Evolutionary conservation across 192 early-diverging fungal species (phyloP).

Genomic region (Piromyces finnis): DNA sequence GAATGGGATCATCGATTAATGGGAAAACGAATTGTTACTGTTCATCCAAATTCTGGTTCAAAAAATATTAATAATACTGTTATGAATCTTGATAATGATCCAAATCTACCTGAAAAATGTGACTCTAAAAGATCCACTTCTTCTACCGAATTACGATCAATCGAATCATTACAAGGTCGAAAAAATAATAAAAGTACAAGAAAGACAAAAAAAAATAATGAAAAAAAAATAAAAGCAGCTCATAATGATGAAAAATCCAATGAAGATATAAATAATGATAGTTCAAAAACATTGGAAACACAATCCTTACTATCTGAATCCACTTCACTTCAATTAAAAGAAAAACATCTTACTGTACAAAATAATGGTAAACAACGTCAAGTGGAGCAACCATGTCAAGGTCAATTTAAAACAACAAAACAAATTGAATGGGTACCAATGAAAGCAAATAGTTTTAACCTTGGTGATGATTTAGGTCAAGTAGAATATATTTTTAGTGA

Average conservation of each 20-base stretch:
- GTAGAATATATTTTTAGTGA: conserved; percentile 6
- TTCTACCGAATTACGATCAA: neutral
- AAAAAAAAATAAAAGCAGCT: too few species aligned
- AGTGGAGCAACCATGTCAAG: neutral
- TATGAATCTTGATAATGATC: neutral
- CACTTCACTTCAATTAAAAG: too few species aligned
- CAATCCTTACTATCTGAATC: too few species aligned
- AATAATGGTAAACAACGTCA: neutral
- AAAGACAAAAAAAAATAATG: too few species aligned
- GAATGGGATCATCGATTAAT: conserved; percentile 41
- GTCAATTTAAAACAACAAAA: neutral
- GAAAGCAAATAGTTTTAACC: neutral
- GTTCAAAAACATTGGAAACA: too few species aligned
- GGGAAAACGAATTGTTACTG: neutral
- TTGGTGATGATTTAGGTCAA: neutral
- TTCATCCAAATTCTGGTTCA: neutral
- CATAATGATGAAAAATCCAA: too few species aligned
- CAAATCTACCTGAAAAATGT: neutral
- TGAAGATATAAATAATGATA: too few species aligned
- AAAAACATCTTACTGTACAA: too few species aligned
- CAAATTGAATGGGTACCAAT: neutral
- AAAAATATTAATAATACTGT: neutral
- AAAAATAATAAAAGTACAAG: too few species aligned
- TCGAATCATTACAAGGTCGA: too few species aligned
- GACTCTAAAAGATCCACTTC: neutral